phyloP scores from a whole-genome alignment of 2,329 filamentous ascomycete species.

The Fonsecaea nubica region DNA sequence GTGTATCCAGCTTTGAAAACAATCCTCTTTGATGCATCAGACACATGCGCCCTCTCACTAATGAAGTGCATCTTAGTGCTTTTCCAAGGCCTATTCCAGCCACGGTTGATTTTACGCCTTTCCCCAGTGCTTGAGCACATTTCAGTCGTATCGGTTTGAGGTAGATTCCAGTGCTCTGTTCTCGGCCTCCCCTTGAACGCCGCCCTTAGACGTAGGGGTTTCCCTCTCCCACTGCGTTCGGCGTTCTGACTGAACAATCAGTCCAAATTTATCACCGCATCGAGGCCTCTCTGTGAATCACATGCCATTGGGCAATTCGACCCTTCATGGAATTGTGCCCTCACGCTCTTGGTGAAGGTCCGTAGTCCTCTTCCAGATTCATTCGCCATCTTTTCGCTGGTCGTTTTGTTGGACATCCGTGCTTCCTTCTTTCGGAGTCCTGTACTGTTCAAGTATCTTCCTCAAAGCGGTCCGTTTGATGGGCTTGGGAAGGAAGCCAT shows the following conservation, averaged over 20 bases:
- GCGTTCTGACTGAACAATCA: background rate
- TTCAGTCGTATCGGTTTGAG: background rate
- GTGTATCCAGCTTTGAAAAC: background rate
- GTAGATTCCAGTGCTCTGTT: background rate
- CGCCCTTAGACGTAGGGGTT: background rate
- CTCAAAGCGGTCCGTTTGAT: slow-evolving; percentile 84
- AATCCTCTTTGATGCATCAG: background rate
- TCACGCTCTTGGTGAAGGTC: background rate
- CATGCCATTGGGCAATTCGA: background rate
- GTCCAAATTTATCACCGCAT: background rate
- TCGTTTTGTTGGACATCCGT: background rate
- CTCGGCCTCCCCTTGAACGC: background rate
- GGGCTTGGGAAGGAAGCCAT: slow-evolving; percentile 78
- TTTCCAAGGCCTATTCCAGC: background rate
- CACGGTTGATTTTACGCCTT: background rate
- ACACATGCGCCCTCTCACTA: background rate
- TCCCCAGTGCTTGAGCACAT: background rate
- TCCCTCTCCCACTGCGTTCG: background rate
- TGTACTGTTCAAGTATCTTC: slow-evolving; percentile 73
- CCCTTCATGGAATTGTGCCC: background rate
- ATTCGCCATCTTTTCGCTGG: slow-evolving; percentile 1
- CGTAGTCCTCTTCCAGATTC: no score
- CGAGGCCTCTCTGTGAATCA: background rate
- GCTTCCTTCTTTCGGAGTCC: background rate
- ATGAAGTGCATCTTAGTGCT: background rate